phyloP scores from a whole-genome alignment of 2,329 filamentous ascomycete genomes.

The Colletotrichum orchidophilum region DNA sequence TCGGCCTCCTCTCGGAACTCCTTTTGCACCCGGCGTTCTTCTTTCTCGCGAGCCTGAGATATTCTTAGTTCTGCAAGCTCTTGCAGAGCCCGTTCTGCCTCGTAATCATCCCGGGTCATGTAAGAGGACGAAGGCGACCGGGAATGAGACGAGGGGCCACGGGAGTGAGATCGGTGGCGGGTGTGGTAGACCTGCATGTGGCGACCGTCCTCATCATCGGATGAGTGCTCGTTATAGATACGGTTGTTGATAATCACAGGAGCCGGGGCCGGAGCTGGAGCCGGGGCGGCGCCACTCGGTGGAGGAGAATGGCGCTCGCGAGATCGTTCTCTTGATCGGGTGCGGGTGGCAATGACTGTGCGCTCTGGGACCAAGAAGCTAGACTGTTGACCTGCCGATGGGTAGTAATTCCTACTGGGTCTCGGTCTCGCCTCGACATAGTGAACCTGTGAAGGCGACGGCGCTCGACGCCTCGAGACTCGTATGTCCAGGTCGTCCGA shows the following conservation, averaged over 20 bases:
- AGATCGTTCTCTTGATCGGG: slow-evolving; percentile 51
- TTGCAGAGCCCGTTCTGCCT: slow-evolving; percentile 49
- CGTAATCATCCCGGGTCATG: slow-evolving; percentile 55
- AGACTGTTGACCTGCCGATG: slow-evolving; percentile 44
- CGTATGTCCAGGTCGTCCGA: slow-evolving; percentile 66
- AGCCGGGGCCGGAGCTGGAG: slow-evolving; percentile 42
- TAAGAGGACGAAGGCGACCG: slow-evolving; percentile 48
- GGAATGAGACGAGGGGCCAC: slow-evolving; percentile 40
- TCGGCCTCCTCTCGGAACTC: slow-evolving; percentile 58
- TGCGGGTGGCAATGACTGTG: slow-evolving; percentile 54
- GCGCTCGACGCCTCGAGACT: slow-evolving; percentile 50
- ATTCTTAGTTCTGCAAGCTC: slow-evolving; percentile 57
- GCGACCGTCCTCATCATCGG: slow-evolving; percentile 50
- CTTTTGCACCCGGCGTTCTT: slow-evolving; percentile 51
- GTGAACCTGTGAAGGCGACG: slow-evolving; percentile 52
- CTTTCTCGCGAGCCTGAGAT: slow-evolving; percentile 49
- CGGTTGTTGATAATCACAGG: slow-evolving; percentile 68
- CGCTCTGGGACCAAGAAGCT: slow-evolving; percentile 57
- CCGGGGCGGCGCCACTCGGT: slow-evolving; percentile 41
- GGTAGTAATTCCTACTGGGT: slow-evolving; percentile 51
- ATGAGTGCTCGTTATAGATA: slow-evolving; percentile 60
- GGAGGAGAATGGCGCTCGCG: slow-evolving; percentile 57
- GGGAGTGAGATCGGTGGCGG: slow-evolving; percentile 41
- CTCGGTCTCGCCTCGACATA: slow-evolving; percentile 55
- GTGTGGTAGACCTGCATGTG: slow-evolving; percentile 43